Percentiles rank a stretch among this genome's conserved stretches.
Conservation (phyloP, 306 rosid species). For the Corylus heterophylla region DNA sequence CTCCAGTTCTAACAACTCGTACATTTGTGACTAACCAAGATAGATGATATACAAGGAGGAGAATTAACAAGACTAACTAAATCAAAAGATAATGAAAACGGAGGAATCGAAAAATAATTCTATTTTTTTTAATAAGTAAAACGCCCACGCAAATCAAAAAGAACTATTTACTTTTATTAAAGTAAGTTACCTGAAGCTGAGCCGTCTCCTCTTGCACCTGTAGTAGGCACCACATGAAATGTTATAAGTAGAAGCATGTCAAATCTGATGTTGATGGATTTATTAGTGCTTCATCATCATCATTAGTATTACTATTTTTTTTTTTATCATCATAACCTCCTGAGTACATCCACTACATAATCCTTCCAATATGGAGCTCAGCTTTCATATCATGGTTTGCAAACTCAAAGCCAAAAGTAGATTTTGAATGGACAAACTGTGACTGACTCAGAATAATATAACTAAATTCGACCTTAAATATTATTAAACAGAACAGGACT, state of each 20-base stretch:
- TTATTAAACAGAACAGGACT: neutral
- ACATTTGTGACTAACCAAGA: constrained; percentile 46
- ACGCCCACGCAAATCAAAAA: too few species aligned
- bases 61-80: neutral
- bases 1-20: constrained; percentile 68
- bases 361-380: constrained; percentile 9
- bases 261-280: constrained; percentile 5
- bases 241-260: constrained; percentile 2
- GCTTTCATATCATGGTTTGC: constrained; percentile 24
- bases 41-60: neutral
- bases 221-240: constrained; percentile 31
- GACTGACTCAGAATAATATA: neutral
- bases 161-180: neutral
- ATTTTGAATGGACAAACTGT: neutral
- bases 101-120: constrained; percentile 1
- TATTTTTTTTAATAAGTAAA: neutral
- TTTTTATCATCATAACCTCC: constrained; percentile 1
- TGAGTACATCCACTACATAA: neutral
- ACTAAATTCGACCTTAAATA: neutral
- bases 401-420: neutral
- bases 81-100: neutral
- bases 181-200: constrained; percentile 50
- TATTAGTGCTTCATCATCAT: neutral
- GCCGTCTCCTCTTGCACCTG: constrained; percentile 50
- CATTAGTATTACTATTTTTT: neutral